Evolutionary conservation across 805 yeast species (phyloP).

Genomic region (Metschnikowia sp.): DNA sequence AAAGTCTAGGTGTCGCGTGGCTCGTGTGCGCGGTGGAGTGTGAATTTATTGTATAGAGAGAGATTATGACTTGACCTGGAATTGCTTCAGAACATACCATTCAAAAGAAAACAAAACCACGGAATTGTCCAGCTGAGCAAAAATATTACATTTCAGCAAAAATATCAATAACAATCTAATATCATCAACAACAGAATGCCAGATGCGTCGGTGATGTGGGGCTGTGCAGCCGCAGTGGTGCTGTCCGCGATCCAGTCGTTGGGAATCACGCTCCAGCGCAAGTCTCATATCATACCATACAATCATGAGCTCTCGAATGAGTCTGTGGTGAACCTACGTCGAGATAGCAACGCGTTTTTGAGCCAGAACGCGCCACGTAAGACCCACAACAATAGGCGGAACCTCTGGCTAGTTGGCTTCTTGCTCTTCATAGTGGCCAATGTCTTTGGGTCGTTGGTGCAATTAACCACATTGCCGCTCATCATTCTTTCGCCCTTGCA

Average conservation of each 20-base stretch:
- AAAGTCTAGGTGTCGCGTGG: too few relatives aligned
- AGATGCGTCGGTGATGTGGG: conserved; percentile 26
- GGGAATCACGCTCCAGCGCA: conserved; percentile 79
- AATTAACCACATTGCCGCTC: conserved; percentile 78
- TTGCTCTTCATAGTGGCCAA: conserved; percentile 68
- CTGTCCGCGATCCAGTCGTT: conserved; percentile 79
- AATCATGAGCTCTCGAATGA: conserved; percentile 12
- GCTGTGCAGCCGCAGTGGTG: conserved; percentile 66
- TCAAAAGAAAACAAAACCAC: too few relatives aligned
- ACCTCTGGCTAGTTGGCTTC: conserved; percentile 76
- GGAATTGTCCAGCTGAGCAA: too few relatives aligned
- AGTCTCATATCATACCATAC: conserved; percentile 53
- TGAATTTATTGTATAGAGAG: too few relatives aligned
- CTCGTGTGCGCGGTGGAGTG: too few relatives aligned
- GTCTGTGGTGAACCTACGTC: conserved; percentile 9
- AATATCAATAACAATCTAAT: too few relatives aligned
- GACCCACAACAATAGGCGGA: conserved; percentile 40
- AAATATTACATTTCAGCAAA: too few relatives aligned
- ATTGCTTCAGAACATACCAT: too few relatives aligned
- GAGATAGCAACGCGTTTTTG: conserved; percentile 4
- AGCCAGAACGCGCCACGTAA: conserved; percentile 17
- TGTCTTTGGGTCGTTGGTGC: conserved; percentile 76
- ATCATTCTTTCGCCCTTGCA: conserved; percentile 79
- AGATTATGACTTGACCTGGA: too few relatives aligned
- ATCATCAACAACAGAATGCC: conserved; percentile 2